Evolutionary conservation across 805 yeast genomes (phyloP).

Genomic region (Monosporozyma yasuniensis): DNA sequence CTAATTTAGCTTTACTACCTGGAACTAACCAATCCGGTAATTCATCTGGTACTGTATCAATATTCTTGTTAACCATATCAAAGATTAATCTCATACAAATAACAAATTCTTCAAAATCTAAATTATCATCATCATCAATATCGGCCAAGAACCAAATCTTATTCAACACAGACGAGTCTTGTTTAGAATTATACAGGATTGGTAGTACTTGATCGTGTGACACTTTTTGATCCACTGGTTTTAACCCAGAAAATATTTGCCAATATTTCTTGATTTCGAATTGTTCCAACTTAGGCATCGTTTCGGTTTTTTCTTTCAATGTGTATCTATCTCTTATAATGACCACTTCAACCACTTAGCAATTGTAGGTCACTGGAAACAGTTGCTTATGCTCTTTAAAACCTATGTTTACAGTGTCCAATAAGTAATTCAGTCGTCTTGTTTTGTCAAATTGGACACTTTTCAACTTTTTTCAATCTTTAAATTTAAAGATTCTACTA

Average conservation of each 20-base stretch:
- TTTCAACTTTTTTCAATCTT: not conserved
- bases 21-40: slow-evolving; percentile 94
- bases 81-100: slow-evolving; percentile 93
- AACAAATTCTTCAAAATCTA: slow-evolving; percentile 97
- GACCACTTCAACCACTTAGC: not conserved
- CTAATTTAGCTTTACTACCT: slow-evolving; percentile 72
- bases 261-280: slow-evolving; percentile 97
- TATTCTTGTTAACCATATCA: slow-evolving; percentile 74
- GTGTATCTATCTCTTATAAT: not conserved
- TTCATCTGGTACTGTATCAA: slow-evolving; percentile 51
- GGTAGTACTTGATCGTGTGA: slow-evolving; percentile 79
- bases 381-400: not conserved
- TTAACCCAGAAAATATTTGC: slow-evolving; percentile 90
- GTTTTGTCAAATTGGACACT: not conserved
- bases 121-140: slow-evolving; percentile 80
- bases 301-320: not conserved
- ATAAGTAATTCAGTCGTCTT: not conserved
- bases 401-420: not conserved
- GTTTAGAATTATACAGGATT: slow-evolving; percentile 81
- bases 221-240: slow-evolving; percentile 70
- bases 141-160: slow-evolving; percentile 89
- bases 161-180: slow-evolving; percentile 67
- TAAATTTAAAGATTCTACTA: not conserved
- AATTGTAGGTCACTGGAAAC: not conserved
- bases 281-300: slow-evolving; percentile 67